Evolutionary conservation across 1,284 basidiomycete genomes (phyloP), one percentile per base, ranked within the genome.

Genomic region (Uromyces viciae-fabae): DNA sequence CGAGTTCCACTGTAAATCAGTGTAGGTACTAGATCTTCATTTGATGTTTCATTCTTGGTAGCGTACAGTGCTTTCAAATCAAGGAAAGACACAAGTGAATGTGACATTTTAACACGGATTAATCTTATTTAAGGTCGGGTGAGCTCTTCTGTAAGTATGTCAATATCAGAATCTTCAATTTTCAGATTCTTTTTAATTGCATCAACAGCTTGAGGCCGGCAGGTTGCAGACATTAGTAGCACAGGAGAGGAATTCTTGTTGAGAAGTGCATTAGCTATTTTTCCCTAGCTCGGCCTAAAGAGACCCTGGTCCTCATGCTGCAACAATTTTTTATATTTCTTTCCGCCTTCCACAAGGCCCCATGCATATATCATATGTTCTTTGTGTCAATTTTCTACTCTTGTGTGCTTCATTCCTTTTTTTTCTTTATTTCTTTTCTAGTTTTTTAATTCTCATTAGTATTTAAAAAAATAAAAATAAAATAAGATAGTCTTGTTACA

Each of bases 201-300:
- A n/a, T 49, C 42, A 19, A 71, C 31, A 43, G 68, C 68, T 46
- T n/a, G 11, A 25, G 68, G 68, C 31, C 42, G 19, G 28, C 68
- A 71, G 28, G 68, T 71, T 22, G 68, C 68, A 11, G 68, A 71
- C 68, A 71, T 71, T 1, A 71, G 40, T n/a, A 71, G 49, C 2
- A 71, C 7, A 5, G 68, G 68, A 9, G 56, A 5, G 11, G 28
- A 7, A 22, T 60, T 60, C 19, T 25, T 60, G 11, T 7, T 60
- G 11, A 60, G 22, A 7, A 60, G 25, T 3, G 8, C 11, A 22
- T 2, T 28, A 3, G 7, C 56, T 9, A 60, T 5, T 2, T 31
- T 60, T 17, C n/a, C n/a, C 11, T 60, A 60, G 25, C 4, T 14
- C 15, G 56, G 56, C 36, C n/a, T 14, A 60, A 60, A 60, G 5